These are phyloP conservation scores for Fistulina hepatica DNA, from an alignment of 1,284 basidiomycete genomes.

Conservation along the genomic window DNA sequence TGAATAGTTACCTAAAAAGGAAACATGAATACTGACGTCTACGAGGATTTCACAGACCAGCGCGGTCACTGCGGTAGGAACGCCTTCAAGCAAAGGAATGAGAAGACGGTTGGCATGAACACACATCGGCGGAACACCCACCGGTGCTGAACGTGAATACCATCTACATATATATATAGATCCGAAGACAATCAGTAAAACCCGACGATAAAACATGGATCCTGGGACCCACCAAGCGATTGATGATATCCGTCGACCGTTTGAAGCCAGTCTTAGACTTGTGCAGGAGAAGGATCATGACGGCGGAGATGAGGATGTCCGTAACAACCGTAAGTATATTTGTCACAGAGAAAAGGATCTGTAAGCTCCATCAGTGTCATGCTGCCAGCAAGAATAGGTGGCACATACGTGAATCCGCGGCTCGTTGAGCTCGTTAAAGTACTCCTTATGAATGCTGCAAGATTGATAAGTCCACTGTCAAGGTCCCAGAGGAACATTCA, in stretches of 20 bases:
- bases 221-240: background rate
- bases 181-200: background rate
- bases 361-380: background rate
- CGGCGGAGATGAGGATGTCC: background rate
- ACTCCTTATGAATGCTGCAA: too few relatives aligned
- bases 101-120: background rate
- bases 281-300: slow-evolving; percentile 1
- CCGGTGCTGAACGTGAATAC: slow-evolving; percentile 1
- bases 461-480: too few relatives aligned
- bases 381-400: too few relatives aligned
- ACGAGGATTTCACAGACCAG: background rate
- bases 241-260: background rate
- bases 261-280: slow-evolving; percentile 1
- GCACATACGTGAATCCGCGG: too few relatives aligned
- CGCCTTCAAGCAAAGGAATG: background rate
- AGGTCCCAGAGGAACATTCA: too few relatives aligned
- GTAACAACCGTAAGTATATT: background rate
- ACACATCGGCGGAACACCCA: background rate
- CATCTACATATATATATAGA: background rate
- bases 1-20: background rate
- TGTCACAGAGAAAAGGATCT: background rate
- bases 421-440: too few relatives aligned
- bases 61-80: background rate
- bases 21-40: background rate
- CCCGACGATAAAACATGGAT: background rate